A percentile compares a stretch with the other conserved stretches of the same genome.
These are phyloP conservation scores for Citrus sinensis DNA, from an alignment of 345 rosid genomes.

Conservation along the genomic window DVS_A1.0 CM039163.1:9215501-9216000, in stretches of 20 bases:
- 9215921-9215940: background rate
- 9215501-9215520: slow-evolving; percentile 80
- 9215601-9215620: slow-evolving; percentile 1
- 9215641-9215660: background rate
- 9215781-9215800: slow-evolving; percentile 48
- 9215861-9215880: background rate
- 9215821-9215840: slow-evolving; percentile 3
- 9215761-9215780: slow-evolving; percentile 75
- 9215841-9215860: background rate
- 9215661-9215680: slow-evolving; percentile 49
- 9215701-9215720: slow-evolving; percentile 86
- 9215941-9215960: slow-evolving; percentile 49
- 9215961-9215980: slow-evolving; percentile 92
- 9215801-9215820: slow-evolving; percentile 16
- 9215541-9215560: slow-evolving; percentile 80
- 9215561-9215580: slow-evolving; percentile 48
- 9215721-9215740: slow-evolving; percentile 78
- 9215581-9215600: slow-evolving; percentile 11
- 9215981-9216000: slow-evolving; percentile 79
- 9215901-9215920: background rate
- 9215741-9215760: slow-evolving; percentile 72
- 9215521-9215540: slow-evolving; percentile 64
- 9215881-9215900: background rate
- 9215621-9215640: background rate
- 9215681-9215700: slow-evolving; percentile 87